Conservation (phyloP, 805 yeast genomes). For the Ogataea degrootiae region DNA sequence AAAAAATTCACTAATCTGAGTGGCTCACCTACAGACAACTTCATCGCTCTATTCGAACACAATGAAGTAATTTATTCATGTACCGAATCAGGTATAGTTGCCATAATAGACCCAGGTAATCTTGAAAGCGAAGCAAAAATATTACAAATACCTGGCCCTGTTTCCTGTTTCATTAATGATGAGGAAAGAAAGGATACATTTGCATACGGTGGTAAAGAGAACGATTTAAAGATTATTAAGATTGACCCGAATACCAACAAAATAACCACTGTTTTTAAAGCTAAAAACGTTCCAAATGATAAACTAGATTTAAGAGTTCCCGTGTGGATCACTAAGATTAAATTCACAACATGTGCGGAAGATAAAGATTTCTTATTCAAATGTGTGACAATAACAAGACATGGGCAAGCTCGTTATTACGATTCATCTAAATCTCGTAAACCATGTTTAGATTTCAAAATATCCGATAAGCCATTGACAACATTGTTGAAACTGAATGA, state of each 20-base stretch:
- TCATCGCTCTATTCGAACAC: constrained; percentile 31
- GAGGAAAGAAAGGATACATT: constrained; percentile 47
- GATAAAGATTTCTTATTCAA: constrained; percentile 38
- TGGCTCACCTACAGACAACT: constrained; percentile 28
- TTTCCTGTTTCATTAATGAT: constrained; percentile 44
- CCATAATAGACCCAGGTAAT: constrained; percentile 20
- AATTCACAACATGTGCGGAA: constrained; percentile 32
- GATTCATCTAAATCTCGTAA: constrained; percentile 62
- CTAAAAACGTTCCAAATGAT: constrained; percentile 79
- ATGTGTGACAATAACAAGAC: constrained; percentile 62
- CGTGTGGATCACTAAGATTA: constrained; percentile 64
- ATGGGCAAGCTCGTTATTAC: constrained; percentile 74
- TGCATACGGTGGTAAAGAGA: constrained; percentile 86
- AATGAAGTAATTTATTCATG: constrained; percentile 29
- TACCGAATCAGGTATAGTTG: constrained; percentile 30
- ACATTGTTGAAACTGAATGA: constrained; percentile 35
- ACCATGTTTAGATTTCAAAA: constrained; percentile 56
- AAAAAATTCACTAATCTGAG: constrained; percentile 11
- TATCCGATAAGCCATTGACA: constrained; percentile 51
- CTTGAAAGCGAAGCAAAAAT: constrained; percentile 3
- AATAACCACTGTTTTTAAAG: constrained; percentile 49
- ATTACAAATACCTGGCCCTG: constrained; percentile 39
- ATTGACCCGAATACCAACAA: constrained; percentile 18
- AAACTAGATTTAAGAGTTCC: constrained; percentile 77
- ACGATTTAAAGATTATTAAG: constrained; percentile 52